Conservation (phyloP, 2,329 filamentous ascomycete genomes). For the Fusarium azukiicola region DNA sequence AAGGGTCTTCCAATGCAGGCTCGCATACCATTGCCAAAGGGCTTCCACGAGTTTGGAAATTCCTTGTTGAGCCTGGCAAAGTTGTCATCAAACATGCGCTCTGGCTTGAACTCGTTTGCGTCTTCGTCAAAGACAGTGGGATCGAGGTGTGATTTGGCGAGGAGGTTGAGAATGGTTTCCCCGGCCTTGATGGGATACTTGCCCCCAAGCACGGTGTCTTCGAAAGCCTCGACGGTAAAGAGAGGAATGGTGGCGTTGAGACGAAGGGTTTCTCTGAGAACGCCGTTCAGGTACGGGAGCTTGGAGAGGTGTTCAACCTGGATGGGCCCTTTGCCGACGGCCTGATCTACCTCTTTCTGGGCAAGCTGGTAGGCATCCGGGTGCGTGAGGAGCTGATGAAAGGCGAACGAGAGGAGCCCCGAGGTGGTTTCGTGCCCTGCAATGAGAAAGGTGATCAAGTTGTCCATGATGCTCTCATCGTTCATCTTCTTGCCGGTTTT, state of each 20-base stretch:
- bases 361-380: background rate
- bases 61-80: slow-evolving; percentile 66
- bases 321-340: background rate
- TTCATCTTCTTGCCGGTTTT: slow-evolving; percentile 83
- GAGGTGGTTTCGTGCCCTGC: slow-evolving; percentile 87
- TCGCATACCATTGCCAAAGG: slow-evolving; percentile 86
- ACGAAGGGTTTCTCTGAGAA: background rate
- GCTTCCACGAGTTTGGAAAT: slow-evolving; percentile 83
- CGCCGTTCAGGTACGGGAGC: slow-evolving; percentile 1
- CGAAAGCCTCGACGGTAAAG: slow-evolving; percentile 10
- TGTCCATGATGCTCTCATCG: slow-evolving; percentile 82
- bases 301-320: slow-evolving; percentile 13
- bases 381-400: slow-evolving; percentile 10
- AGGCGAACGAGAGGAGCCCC: background rate
- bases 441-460: slow-evolving; percentile 86
- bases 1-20: slow-evolving; percentile 87
- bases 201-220: background rate
- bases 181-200: slow-evolving; percentile 11
- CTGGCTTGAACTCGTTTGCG: background rate
- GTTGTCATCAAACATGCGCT: background rate
- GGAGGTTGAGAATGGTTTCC: slow-evolving; percentile 3
- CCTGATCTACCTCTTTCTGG: slow-evolving; percentile 14
- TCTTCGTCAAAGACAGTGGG: background rate
- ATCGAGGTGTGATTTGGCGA: slow-evolving; percentile 7
- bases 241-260: slow-evolving; percentile 3